Conservation (phyloP, 2,329 filamentous ascomycete genomes). For the Trichoderma lentiforme region DNA sequence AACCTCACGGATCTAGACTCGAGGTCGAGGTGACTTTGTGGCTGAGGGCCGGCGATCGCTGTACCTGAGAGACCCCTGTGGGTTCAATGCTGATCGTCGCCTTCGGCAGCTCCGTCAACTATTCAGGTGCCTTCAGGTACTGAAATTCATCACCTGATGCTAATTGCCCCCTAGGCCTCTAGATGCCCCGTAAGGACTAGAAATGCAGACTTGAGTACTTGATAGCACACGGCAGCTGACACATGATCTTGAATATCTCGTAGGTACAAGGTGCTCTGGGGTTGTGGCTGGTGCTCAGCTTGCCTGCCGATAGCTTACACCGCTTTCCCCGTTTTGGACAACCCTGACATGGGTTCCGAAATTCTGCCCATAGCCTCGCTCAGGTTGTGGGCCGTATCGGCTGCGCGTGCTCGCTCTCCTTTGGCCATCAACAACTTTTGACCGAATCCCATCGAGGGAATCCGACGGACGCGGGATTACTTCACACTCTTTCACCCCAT, state of each 20-base stretch:
- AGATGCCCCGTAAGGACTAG: background rate
- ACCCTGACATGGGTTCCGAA: background rate
- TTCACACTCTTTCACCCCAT: background rate
- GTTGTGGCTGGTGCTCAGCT: background rate
- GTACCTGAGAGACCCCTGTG: background rate
- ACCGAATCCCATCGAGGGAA: background rate
- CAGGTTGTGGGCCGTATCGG: slow-evolving; percentile 6
- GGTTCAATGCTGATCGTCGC: background rate
- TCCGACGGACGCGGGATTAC: background rate
- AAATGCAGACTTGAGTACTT: background rate
- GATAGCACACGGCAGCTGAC: background rate
- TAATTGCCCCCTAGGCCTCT: background rate
- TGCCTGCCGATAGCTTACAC: background rate
- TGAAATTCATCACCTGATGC: background rate
- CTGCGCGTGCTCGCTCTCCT: slow-evolving; percentile 12
- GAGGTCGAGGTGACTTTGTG: background rate
- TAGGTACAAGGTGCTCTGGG: background rate
- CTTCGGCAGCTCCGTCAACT: background rate
- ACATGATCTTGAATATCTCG: background rate
- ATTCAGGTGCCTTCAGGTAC: background rate
- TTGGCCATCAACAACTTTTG: slow-evolving; percentile 12
- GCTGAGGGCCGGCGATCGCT: background rate
- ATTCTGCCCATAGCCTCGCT: slow-evolving; percentile 19
- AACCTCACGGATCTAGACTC: background rate
- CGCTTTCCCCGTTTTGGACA: slow-evolving; percentile 12